Evolutionary conservation across 179 eudicot genomes (phyloP), one percentile per base, ranked within the genome.

Genomic region (Beta macrorhiza): DNA sequence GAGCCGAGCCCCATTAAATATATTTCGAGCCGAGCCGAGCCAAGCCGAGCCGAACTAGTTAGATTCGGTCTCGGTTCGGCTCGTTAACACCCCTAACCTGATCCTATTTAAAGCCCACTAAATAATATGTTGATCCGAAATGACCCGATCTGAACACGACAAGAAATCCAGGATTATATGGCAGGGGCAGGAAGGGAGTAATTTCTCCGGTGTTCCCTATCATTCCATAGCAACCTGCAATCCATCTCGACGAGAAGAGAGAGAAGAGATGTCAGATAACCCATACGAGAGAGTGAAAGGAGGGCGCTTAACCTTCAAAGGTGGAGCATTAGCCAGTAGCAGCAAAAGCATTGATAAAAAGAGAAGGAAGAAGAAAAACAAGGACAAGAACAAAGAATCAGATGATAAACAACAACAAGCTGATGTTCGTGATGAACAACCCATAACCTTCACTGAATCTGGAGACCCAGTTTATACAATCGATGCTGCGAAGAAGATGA

Each of bases 291-390:
- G 77, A 73, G 95, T 85, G 55, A 90, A 85, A 61, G 92, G 86
- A 52, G 97, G 97, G 15, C 87, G 98, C 76, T 87, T 94, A 25
- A 83, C 90, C 55, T 94, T 93, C 92, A 94, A 94, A 84, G 98
- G 98, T 0, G 96, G 98, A 56, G 89, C 58, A 14, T 22, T 94
- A 55, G 97, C 98, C 6, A 87, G 80, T 25, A 89, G 88, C 68
- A 82, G 85, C 86, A 89, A 90, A 76, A 67, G 86, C 69, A 91
- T 93, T 62, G 90, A 87, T 85, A 94, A 94, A 83, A 90, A 87
- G 86, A 86, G 82, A 75, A 89, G 85, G 78, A 89, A 89, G 79
- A 92, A 92, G 78, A 88, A 88, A 78, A 89, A 82, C n/a, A 79
- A 78, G 20, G 83, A 83, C 68, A 85, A 74, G 52, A 85, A 67